phyloP scores from a whole-genome alignment of 352 stramenopile genomes.

The Phytophthora cryptogea region DNA sequence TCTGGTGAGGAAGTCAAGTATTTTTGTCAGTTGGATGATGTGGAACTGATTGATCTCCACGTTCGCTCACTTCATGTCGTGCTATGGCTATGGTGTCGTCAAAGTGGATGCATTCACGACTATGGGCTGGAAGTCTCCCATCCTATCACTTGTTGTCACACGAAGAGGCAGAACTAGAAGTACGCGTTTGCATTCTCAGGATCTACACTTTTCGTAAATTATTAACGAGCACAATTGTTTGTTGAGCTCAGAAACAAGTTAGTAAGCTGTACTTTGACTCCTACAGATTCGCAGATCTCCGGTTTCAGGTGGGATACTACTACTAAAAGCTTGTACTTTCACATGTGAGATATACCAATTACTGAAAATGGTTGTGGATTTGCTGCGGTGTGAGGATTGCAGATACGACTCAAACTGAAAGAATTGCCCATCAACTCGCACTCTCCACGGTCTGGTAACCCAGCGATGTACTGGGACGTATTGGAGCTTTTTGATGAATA shows the following conservation, averaged over 20 bases:
- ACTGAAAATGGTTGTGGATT: neutral
- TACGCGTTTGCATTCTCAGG: slow-evolving; percentile 1
- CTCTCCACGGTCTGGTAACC: slow-evolving; percentile 6
- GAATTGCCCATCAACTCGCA: slow-evolving; percentile 46
- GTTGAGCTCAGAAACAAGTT: slow-evolving; percentile 26
- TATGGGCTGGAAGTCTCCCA: slow-evolving; percentile 59
- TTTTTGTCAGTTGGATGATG: neutral
- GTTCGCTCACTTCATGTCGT: neutral
- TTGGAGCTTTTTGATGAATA: slow-evolving; percentile 52
- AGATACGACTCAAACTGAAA: slow-evolving; percentile 59
- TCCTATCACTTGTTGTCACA: slow-evolving; percentile 39
- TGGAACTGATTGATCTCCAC: neutral
- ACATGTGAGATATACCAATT: neutral
- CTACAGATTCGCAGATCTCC: slow-evolving; percentile 39
- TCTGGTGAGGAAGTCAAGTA: neutral
- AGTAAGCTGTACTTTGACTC: slow-evolving; percentile 46
- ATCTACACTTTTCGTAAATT: neutral
- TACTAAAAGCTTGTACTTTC: neutral
- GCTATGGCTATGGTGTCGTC: slow-evolving; percentile 29
- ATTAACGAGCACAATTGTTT: neutral
- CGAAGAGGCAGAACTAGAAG: slow-evolving; percentile 38
- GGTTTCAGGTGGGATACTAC: slow-evolving; percentile 37
- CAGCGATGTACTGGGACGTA: slow-evolving; percentile 25
- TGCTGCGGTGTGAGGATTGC: neutral
- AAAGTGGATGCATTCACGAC: slow-evolving; percentile 39